Percentiles rank a stretch among this genome's conserved stretches.
These are phyloP conservation scores for Aspergillus felis DNA, from an alignment of 2,329 filamentous ascomycete species.

Conservation along the genomic window DNA sequence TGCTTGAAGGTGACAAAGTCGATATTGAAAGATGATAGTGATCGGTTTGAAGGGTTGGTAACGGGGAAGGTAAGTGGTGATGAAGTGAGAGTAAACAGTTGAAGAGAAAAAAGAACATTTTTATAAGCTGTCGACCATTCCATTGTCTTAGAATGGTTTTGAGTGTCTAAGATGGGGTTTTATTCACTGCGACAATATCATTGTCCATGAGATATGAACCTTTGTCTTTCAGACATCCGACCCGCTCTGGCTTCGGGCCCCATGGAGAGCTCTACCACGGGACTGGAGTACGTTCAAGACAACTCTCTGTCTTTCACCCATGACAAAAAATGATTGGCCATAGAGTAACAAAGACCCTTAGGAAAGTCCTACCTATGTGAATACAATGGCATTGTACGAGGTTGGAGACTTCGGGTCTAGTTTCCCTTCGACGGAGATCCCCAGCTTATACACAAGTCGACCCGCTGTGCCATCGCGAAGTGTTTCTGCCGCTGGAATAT, in stretches of 20 bases:
- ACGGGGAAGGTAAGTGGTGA: not conserved
- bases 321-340: no score
- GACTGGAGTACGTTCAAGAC: not conserved
- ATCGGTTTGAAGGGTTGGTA: no score
- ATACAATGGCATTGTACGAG: no score
- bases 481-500: no score
- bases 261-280: no score
- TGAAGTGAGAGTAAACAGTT: not conserved
- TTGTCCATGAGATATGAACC: not conserved
- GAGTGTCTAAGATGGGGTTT: not conserved
- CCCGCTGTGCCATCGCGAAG: no score
- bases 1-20: not conserved
- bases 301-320: not conserved
- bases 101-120: not conserved
- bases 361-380: no score
- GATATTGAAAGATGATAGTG: not conserved
- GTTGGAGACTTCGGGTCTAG: no score
- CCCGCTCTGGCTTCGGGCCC: not conserved
- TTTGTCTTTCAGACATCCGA: not conserved
- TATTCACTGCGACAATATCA: not conserved
- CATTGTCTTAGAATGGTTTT: not conserved
- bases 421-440: no score
- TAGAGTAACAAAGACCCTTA: not conserved
- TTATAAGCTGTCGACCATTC: not conserved
- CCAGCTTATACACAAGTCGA: no score